Percentiles rank a stretch among this genome's conserved stretches.
Evolutionary conservation across 2,329 filamentous ascomycete species (phyloP).

Genomic region (Claviceps quebecensis): DNA sequence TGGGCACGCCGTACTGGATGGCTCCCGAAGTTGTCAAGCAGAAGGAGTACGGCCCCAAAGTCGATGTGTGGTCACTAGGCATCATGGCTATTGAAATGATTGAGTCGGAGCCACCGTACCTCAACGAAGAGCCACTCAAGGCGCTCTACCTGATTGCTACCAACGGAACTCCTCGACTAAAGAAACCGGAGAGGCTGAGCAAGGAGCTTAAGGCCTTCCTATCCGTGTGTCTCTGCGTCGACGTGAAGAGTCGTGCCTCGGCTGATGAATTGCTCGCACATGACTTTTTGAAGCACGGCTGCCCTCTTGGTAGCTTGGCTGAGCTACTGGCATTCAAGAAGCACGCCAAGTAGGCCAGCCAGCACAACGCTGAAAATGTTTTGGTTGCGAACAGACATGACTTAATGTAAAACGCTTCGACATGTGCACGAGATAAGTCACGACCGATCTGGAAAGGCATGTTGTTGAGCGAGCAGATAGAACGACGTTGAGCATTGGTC

Average conservation of each 20-base stretch:
- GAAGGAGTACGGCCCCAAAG: conserved; percentile 96
- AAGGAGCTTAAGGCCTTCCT: conserved; percentile 97
- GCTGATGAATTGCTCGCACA: conserved; percentile 80
- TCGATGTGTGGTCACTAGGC: conserved; percentile 96
- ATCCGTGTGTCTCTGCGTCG: conserved; percentile 89
- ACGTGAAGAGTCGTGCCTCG: conserved; percentile 86
- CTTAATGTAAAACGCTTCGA: background rate
- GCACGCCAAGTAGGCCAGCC: conserved; percentile 40
- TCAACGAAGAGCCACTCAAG: conserved; percentile 96
- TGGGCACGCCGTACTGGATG: conserved; percentile 99
- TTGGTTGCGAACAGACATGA: background rate
- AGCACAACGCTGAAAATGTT: background rate
- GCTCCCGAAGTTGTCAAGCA: conserved; percentile 98
- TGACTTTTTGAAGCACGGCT: conserved; percentile 89
- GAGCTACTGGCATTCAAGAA: conserved; percentile 83
- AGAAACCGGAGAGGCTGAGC: conserved; percentile 96
- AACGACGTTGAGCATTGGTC: conserved; percentile 3
- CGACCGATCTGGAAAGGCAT: background rate
- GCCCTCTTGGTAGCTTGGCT: conserved; percentile 65
- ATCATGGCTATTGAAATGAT: conserved; percentile 99
- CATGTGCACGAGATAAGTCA: conserved; percentile 3
- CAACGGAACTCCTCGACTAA: conserved; percentile 88
- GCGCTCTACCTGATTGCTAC: conserved; percentile 95
- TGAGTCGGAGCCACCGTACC: conserved; percentile 91
- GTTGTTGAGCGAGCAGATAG: conserved; percentile 6